A percentile compares a stretch with the other conserved stretches of the same genome.
Evolutionary conservation across 73 alveolate genomes (phyloP).

Genomic region (Stentor roeselii): DNA sequence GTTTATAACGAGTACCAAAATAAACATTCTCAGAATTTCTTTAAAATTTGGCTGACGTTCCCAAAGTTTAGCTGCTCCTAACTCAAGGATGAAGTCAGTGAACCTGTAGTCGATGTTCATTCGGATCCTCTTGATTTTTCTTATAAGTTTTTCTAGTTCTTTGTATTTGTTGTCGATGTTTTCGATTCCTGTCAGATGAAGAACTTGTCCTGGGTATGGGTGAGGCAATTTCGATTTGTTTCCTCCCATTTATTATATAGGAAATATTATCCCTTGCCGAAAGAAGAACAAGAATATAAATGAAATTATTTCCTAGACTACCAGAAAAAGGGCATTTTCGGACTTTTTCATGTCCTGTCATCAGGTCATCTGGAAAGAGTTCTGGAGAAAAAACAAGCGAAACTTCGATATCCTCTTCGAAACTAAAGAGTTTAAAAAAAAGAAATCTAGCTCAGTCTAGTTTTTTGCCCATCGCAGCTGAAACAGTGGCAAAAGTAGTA

Average conservation of each 20-base stretch:
- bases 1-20: neutral
- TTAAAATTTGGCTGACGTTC: neutral
- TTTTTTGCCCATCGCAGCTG: slow-evolving; percentile 53
- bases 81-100: neutral
- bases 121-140: neutral
- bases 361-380: no score
- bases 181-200: neutral
- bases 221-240: neutral
- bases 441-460: no score
- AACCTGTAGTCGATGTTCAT: neutral
- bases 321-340: no score
- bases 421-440: no score
- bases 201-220: neutral
- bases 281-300: no score
- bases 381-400: no score
- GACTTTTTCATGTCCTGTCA: no score
- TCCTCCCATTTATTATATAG: neutral
- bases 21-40: neutral
- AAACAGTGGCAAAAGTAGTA: slow-evolving; percentile 61
- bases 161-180: neutral
- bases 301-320: no score
- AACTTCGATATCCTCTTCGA: no score
- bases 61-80: neutral
- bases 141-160: neutral
- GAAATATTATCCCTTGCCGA: neutral